phyloP scores from a whole-genome alignment of 306 rosid species.

The Prosopis cineraria region DNA sequence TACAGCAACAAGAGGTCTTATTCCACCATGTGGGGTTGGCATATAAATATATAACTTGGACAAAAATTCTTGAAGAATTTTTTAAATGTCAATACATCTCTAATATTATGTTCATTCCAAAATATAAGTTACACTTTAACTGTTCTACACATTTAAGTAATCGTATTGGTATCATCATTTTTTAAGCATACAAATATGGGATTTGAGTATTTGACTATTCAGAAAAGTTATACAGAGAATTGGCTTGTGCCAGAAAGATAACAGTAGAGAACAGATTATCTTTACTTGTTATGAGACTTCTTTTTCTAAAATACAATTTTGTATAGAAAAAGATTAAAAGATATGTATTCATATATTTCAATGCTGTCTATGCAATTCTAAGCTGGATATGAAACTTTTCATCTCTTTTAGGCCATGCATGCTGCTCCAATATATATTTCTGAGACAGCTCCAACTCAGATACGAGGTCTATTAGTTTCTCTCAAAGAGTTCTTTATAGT shows the following conservation, averaged over 20 bases:
- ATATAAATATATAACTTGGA: not conserved
- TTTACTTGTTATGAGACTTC: not conserved
- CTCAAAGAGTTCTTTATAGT: conserved; percentile 95
- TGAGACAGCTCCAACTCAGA: conserved; percentile 84
- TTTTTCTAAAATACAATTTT: not conserved
- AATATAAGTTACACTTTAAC: not conserved
- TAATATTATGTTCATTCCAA: not conserved
- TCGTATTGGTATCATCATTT: not conserved
- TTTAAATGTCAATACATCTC: not conserved
- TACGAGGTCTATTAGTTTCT: conserved; percentile 88
- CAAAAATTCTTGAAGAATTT: not conserved
- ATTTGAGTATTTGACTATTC: not conserved
- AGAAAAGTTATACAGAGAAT: not conserved
- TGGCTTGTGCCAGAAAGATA: not conserved
- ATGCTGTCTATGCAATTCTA: conserved; percentile 11
- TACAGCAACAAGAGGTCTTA: no score
- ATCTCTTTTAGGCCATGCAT: conserved; percentile 85
- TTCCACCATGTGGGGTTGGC: no score
- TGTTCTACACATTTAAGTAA: not conserved
- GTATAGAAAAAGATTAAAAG: not conserved
- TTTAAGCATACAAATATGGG: not conserved
- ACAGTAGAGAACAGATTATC: not conserved
- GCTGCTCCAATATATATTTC: conserved; percentile 98
- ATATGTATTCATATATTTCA: not conserved
- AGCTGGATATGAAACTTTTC: conserved; percentile 31